Evolutionary conservation across 208 protist species (phyloP).

Genomic region (Acanthamoeba lenticulata): DNA sequence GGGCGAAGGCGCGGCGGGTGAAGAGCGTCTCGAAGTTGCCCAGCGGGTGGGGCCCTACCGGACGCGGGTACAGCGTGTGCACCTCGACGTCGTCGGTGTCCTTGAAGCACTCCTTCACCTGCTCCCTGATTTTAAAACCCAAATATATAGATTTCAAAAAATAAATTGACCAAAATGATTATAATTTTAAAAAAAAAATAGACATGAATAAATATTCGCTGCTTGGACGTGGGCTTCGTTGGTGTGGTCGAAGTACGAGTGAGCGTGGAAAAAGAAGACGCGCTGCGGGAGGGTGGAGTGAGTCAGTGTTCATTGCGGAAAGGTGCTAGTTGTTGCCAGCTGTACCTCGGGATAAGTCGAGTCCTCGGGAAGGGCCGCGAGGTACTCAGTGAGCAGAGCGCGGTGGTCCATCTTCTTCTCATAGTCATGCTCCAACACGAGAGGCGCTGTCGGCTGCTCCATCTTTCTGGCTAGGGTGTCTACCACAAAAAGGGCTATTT

Average conservation of each 20-base stretch:
- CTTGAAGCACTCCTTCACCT: neutral
- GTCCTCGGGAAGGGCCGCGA: too few species aligned
- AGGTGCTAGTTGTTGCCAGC: too few species aligned
- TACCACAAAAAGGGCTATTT: too few species aligned
- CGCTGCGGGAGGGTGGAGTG: neutral
- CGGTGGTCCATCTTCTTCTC: neutral
- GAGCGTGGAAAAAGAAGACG: conserved; percentile 16
- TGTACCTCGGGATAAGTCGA: too few species aligned
- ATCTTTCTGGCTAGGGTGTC: too few species aligned
- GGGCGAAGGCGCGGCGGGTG: neutral
- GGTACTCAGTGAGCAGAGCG: neutral
- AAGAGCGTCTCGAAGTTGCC: conserved; percentile 7
- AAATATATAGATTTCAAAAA: too few species aligned
- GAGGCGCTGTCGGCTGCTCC: too few species aligned
- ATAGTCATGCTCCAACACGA: neutral
- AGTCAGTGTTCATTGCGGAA: too few species aligned
- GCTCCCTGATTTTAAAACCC: neutral
- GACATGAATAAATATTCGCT: too few species aligned
- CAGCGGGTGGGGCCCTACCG: neutral
- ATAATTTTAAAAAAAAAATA: too few species aligned
- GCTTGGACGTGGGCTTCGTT: neutral
- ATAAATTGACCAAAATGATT: too few species aligned
- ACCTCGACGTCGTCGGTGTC: neutral
- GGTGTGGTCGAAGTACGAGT: neutral
- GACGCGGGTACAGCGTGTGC: neutral